A percentile compares a stretch with the other conserved stretches of the same genome.
phyloP scores from a whole-genome alignment of 371 early-diverging fungal species.

The Encephalitozoon cuniculi region DNA sequence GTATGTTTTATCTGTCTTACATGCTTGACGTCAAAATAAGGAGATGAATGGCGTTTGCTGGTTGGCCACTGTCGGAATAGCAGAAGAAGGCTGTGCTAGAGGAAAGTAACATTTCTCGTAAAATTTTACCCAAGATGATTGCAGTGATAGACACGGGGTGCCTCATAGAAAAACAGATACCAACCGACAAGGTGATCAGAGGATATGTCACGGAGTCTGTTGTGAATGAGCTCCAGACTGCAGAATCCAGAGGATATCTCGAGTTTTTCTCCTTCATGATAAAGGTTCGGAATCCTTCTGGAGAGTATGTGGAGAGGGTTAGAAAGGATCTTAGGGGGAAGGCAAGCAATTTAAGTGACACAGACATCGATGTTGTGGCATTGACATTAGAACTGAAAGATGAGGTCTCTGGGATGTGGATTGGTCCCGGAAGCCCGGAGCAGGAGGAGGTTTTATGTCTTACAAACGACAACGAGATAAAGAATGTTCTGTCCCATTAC shows the following conservation, averaged over 20 bases:
- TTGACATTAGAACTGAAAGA: slow-evolving; percentile 52
- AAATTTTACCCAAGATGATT: slow-evolving; percentile 31
- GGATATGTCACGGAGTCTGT: slow-evolving; percentile 49
- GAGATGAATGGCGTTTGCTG: neutral
- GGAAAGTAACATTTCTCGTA: neutral
- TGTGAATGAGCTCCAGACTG: slow-evolving; percentile 46
- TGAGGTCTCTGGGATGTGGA: slow-evolving; percentile 28
- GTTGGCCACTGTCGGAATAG: neutral
- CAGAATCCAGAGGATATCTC: slow-evolving; percentile 28
- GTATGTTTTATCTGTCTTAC: neutral
- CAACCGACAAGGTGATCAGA: slow-evolving; percentile 15
- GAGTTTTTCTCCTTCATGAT: slow-evolving; percentile 42
- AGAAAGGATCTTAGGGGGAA: neutral
- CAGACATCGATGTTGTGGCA: slow-evolving; percentile 55
- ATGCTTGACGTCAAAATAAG: neutral
- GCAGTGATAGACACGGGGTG: slow-evolving; percentile 56
- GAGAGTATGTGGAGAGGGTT: slow-evolving; percentile 36
- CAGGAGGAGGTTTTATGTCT: slow-evolving; percentile 33
- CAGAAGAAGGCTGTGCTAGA: neutral
- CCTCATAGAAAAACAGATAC: slow-evolving; percentile 35
- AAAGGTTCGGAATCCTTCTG: slow-evolving; percentile 52
- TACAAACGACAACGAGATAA: slow-evolving; percentile 45
- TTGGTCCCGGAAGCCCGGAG: slow-evolving; percentile 3
- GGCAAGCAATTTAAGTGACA: slow-evolving; percentile 31
- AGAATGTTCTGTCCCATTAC: slow-evolving; percentile 18